Base-by-base conservation (phyloP, 495 filamentous ascomycete species). In the Letharia lupina region DNA sequence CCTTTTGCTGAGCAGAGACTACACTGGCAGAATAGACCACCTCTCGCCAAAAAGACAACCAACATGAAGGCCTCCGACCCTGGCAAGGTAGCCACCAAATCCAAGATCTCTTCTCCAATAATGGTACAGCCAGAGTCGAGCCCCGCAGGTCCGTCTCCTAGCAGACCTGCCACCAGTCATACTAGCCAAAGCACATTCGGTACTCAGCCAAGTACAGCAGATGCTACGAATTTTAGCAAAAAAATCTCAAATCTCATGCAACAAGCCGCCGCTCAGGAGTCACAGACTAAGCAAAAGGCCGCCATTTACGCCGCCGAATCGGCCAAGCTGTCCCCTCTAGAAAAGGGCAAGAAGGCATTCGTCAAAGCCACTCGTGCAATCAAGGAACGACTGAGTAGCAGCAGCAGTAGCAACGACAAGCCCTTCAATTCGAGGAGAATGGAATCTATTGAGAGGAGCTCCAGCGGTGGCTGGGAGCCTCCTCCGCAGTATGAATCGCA, bases 331-430 rank as follows among this genome's bases (percentile, higher is more conserved):
- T 67, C 67, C 42, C 70, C 70, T 48, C 41, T 70, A 9, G 68
- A 69, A 41, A 60, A 65, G 60, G 68, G 68, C 31, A 71, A 65
- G 56, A 37, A 66, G 2, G 68, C 66, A 35, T 42, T 71, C 37
- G 61, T 56, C 23, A 70, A 67, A 47, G 70, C 68, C 18, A 65
- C 65, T 39, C 67, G 63, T 61, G 68, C 68, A 20, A 63, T 71
- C n/a, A 65, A 64, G 45, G 63, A 60, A 16, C 62, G 63, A 57
- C 50, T 71, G 40, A 63, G 66, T 33, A 72, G 59, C 31, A 64
- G 37, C 33, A 70, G 50, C 48, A 54, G 42, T 3, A 68, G 42
- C 37, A 61, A 11, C 10, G 63, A 65, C 35, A 68, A 39, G 13
- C 57, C 48, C 35, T 63, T 40, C 54, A 61, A 15, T 31, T 16